Base-by-base conservation (phyloP, 2,329 filamentous ascomycete species). In the Xylariomycetidae sp. region DNA sequence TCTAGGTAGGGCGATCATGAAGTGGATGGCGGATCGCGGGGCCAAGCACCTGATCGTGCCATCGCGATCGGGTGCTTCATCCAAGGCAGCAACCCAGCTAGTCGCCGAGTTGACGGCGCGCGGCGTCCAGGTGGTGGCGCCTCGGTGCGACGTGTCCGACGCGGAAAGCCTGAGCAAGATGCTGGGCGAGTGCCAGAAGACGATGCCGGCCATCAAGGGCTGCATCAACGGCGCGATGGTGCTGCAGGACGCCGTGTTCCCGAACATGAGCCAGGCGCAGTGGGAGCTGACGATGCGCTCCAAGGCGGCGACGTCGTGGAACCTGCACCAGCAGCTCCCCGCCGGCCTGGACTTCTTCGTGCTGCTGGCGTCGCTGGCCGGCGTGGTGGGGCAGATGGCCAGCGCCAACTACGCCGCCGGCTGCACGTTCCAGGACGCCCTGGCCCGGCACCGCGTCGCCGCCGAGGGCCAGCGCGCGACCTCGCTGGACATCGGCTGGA, bases 1-100 rank as follows among this genome's bases (percentile, higher is more conserved):
- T 4, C 10, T 44, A 3, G 42, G 46, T 4, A 35, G 46, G n/a
- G 18, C 39, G 1, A 49, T 49, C n/a, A 2, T 38, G 8, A 29
- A 17, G 13, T 50, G 48, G 46, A 47, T 50, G 44, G 43, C 26
- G 2, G 15, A 24, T 2, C 39, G 35, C 14, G 48, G 48, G 9
- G 48, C 42, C 3, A 42, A 31, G 16, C 10, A 50, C 20, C 19
- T 50, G 1, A 37, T 50, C 10, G n/a, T 48, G 1, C 39, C 34
- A 1, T 48, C 48, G 5, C 26, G 43, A n/a, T 46, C 45, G 2
- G 42, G 50, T 10, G 6, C 10, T 5, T 18, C 22, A 10, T 35
- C 37, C 12, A 13, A 15, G 8, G 31, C 27, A 1, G 39, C 36
- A 1, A 22, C 25, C 5, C 19, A 16, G 9, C 17, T 28, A 6